Evolutionary conservation across 2,329 filamentous ascomycete species (phyloP), one percentile per base, ranked within the genome.

Genomic region (Epichloe uncinata): DNA sequence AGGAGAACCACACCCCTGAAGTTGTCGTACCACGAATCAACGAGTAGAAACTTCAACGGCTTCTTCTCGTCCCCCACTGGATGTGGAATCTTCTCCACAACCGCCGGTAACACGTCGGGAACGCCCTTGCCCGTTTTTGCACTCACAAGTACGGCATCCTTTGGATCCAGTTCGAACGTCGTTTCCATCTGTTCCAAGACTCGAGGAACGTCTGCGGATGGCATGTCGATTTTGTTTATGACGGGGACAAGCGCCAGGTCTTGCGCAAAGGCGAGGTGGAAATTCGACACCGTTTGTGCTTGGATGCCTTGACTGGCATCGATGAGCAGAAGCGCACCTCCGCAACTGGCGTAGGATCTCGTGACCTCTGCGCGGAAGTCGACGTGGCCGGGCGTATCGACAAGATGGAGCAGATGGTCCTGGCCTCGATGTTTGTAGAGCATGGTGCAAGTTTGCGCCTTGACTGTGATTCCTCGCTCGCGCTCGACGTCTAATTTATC

Each of bases 391-490:
- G 93, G 93, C 0, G 93, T 98, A 66, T 98, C 93, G 51, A 98
- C 90, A 30, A 98, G 76, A 67, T 98, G 93, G 33, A 98, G 74
- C 50, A 98, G 76, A 64, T 97, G 97, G 66, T 98, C 93, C 34
- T 85, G 72, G 15, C 86, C 90, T 16, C 84, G 73, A 69, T 95
- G 74, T 30, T 85, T 88, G 72, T 96, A 95, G 48, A 98, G 78
- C 93, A 98, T 98, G 50, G 85, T 93, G 69, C 93, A 97, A 51
- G 93, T 97, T 72, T 98, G 93, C 50, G 93, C 93, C 73, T 98
- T 98, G 65, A 98, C 93, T 0, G 93, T 98, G 65, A 98, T 98
- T 54, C 93, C 93, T 38, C 93, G 81, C 68, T 97, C 89, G 20
- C 52, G 49, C 30, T 53, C 52, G 9, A 53, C 52, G n/a, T 53